phyloP scores from a whole-genome alignment of 140 eudicot species.

The Ambrosia hybrid region DNA sequence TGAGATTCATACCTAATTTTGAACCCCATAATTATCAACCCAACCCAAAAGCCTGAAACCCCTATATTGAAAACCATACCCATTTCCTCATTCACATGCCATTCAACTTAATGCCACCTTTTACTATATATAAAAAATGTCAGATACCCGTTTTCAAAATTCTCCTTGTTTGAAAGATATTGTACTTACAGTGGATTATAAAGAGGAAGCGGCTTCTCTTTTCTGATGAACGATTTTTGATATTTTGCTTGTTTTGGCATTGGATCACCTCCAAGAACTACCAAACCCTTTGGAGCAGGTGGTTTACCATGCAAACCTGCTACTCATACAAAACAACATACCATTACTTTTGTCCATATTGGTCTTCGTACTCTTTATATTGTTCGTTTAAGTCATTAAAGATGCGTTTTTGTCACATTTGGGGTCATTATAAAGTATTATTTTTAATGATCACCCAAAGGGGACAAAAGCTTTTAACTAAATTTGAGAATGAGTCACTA shows the following conservation, averaged over 20 bases:
- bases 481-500: neutral
- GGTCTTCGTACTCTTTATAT: neutral
- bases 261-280: conserved; percentile 76
- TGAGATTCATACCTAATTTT: too few relatives aligned
- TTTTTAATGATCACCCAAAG: neutral
- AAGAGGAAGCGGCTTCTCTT: conserved; percentile 46
- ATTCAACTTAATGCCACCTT: neutral
- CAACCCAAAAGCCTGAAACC: too few relatives aligned
- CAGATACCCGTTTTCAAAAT: neutral
- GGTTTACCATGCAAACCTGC: conserved; percentile 32
- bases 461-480: neutral
- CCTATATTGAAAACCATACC: too few relatives aligned
- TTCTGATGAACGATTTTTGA: conserved; percentile 17
- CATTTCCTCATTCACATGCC: neutral
- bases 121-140: neutral
- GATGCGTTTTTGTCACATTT: neutral
- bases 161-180: neutral
- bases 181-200: conserved; percentile 78
- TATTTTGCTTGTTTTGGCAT: conserved; percentile 31
- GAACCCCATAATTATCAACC: too few relatives aligned
- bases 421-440: neutral
- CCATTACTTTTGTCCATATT: neutral
- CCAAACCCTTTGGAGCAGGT: conserved; percentile 52
- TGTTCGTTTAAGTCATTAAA: neutral
- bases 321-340: conserved; percentile 4